Evolutionary conservation across 345 rosid genomes (phyloP).

Genomic region (Salix purpurea): DNA sequence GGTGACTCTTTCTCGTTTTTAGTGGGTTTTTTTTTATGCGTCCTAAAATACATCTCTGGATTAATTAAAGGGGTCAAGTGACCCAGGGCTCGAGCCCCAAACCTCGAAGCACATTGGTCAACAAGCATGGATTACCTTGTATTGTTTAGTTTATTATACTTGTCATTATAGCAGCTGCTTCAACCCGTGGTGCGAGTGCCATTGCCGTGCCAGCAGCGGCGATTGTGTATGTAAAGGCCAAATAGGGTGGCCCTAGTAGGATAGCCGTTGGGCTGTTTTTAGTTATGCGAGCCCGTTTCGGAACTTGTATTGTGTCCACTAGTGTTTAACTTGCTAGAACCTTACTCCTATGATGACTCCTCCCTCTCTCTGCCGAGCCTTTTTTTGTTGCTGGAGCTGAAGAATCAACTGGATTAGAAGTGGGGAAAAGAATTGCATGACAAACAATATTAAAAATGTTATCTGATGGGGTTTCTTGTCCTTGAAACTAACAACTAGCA

Average conservation of each 20-base stretch:
- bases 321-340: neutral
- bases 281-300: neutral
- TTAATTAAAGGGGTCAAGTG: slow-evolving; percentile 4
- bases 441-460: neutral
- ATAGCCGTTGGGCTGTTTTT: neutral
- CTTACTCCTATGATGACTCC: neutral
- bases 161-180: neutral
- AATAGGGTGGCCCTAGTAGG: neutral
- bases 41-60: neutral
- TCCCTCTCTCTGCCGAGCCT: neutral
- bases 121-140: slow-evolving; percentile 13
- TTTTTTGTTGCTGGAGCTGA: neutral
- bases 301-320: neutral
- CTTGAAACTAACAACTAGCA: slow-evolving; percentile 9
- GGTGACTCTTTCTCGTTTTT: neutral
- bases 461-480: neutral
- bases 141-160: neutral
- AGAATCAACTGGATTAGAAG: neutral
- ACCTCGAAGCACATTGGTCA: slow-evolving; percentile 29
- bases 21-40: neutral
- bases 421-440: neutral
- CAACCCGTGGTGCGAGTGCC: slow-evolving; percentile 3
- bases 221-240: slow-evolving; percentile 6
- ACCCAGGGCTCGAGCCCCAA: slow-evolving; percentile 35
- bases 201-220: slow-evolving; percentile 24